Evolutionary conservation across 148 eudicot genomes (phyloP).

Genomic region (Diospyros kaki): DNA sequence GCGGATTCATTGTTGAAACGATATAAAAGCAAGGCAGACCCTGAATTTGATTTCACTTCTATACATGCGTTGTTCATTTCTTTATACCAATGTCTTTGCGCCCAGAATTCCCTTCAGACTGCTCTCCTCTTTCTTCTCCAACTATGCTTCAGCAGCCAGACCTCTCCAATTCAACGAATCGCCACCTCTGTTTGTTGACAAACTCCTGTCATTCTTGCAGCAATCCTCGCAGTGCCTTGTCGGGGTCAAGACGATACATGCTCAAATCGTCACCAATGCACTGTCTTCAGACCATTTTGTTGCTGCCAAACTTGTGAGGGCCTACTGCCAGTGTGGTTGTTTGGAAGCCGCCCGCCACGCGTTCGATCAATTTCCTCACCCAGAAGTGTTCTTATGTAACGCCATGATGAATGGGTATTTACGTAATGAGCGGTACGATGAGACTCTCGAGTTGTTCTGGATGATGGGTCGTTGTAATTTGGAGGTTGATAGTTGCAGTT

Average conservation of each 20-base stretch:
- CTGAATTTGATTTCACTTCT: too few species aligned
- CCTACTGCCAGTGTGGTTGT: background rate
- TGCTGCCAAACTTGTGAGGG: background rate
- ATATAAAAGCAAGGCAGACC: too few species aligned
- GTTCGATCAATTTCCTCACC: conserved; percentile 10
- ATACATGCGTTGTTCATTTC: background rate
- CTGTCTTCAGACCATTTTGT: background rate
- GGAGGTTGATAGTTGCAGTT: conserved; percentile 5
- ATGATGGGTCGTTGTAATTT: background rate
- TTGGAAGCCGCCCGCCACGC: background rate
- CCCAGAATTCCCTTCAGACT: background rate
- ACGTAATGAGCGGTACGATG: conserved; percentile 2
- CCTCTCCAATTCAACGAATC: background rate
- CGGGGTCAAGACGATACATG: conserved; percentile 1
- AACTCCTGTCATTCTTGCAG: background rate
- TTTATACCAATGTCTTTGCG: background rate
- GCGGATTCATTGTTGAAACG: too few species aligned
- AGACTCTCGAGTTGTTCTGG: background rate
- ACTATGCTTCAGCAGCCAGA: background rate
- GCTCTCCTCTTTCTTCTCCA: background rate
- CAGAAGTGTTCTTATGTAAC: background rate
- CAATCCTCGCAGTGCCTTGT: background rate
- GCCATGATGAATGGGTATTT: conserved; percentile 9
- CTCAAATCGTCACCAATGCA: conserved; percentile 2
- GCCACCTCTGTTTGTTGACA: background rate